phyloP scores from a whole-genome alignment of 192 early-diverging fungal species.

The Nowakowskiella sp. region DNA sequence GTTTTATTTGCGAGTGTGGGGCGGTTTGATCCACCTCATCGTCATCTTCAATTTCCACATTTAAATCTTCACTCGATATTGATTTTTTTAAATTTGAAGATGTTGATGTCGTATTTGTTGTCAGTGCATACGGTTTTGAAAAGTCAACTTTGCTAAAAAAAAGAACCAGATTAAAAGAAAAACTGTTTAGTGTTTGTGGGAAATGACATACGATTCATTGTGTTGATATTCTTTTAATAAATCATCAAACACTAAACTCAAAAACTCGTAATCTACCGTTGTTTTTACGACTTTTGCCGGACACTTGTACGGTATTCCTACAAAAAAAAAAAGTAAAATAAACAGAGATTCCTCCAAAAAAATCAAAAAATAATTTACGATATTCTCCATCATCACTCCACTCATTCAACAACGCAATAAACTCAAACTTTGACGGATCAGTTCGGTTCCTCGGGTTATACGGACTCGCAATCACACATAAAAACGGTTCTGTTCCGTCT shows the following conservation, averaged over 20 bases:
- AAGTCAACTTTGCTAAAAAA: conserved; percentile 50
- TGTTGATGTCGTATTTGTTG: no score
- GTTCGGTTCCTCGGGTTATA: conserved; percentile 51
- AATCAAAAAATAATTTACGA: conserved; percentile 35
- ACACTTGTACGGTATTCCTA: conserved; percentile 49
- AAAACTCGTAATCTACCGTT: conserved; percentile 39
- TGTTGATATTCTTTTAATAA: conserved; percentile 55
- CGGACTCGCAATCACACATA: conserved; percentile 81
- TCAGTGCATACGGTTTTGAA: conserved; percentile 25
- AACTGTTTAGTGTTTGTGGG: background rate
- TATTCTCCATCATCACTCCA: conserved; percentile 43
- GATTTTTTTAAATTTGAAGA: no score
- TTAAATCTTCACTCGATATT: no score
- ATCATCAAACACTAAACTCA: conserved; percentile 41
- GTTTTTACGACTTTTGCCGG: conserved; percentile 35
- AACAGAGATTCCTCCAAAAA: conserved; percentile 22
- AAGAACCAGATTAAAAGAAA: background rate
- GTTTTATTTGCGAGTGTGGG: no score
- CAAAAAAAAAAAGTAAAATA: conserved; percentile 10
- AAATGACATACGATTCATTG: conserved; percentile 43
- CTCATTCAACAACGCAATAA: conserved; percentile 47
- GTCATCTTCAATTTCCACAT: no score
- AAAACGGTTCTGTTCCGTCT: conserved; percentile 73
- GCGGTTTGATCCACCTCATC: no score
- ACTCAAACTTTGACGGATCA: conserved; percentile 50